Evolutionary conservation across 345 rosid species (phyloP).

Genomic region (Psidium guajava): DNA sequence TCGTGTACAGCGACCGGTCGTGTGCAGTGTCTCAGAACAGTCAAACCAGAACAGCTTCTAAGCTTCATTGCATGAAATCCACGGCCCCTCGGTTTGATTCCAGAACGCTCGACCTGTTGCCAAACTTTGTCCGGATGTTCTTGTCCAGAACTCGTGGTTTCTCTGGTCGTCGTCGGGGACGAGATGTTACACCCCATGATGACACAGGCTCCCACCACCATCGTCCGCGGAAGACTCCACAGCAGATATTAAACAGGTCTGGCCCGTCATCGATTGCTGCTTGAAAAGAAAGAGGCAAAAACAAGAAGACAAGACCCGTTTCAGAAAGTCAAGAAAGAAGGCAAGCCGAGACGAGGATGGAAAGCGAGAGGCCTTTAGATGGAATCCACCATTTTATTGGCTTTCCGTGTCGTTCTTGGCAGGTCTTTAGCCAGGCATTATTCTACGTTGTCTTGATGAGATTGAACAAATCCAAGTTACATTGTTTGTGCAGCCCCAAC

Average conservation of each 20-base stretch:
- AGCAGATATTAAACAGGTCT: not conserved
- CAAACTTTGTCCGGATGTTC: not conserved
- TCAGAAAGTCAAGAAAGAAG: not conserved
- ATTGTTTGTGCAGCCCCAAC: not conserved
- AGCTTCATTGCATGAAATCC: not conserved
- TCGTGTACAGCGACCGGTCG: not conserved
- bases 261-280: not conserved
- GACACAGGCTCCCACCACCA: not conserved
- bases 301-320: not conserved
- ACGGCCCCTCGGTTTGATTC: not conserved
- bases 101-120: not conserved
- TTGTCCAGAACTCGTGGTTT: not conserved
- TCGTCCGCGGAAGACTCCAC: not conserved
- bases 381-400: not conserved
- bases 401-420: not conserved
- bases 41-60: not conserved
- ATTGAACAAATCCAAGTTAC: not conserved
- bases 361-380: not conserved
- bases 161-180: not conserved
- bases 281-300: not conserved
- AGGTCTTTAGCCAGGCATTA: not conserved
- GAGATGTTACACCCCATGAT: not conserved
- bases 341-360: not conserved
- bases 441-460: not conserved
- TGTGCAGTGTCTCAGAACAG: not conserved